Evolutionary conservation across 106 monocot species (phyloP).

Genomic region (Dendrobium chrysotoxum): DNA sequence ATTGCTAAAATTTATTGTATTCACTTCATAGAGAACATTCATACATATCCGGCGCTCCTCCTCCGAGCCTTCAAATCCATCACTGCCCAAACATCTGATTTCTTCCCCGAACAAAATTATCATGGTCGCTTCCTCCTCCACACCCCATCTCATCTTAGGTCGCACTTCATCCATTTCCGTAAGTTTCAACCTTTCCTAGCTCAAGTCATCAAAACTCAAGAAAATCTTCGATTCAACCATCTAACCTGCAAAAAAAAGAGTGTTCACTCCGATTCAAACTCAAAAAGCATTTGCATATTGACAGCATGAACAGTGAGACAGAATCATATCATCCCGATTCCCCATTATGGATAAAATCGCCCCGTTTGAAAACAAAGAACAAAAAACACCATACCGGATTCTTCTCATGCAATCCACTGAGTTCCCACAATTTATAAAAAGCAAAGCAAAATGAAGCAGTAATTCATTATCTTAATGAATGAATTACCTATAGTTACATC

Average conservation of each 20-base stretch:
- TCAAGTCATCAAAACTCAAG: not conserved
- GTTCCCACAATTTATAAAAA: no score
- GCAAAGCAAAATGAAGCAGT: no score
- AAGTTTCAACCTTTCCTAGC: not conserved
- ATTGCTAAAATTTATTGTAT: not conserved
- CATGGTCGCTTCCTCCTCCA: slow-evolving; percentile 26
- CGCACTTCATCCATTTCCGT: slow-evolving; percentile 12
- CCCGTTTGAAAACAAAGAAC: not conserved
- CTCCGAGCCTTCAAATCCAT: slow-evolving; percentile 32
- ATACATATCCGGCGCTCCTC: slow-evolving; percentile 43
- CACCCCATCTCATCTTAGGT: not conserved
- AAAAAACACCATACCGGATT: not conserved
- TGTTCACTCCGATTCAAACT: no score
- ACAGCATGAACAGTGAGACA: not conserved
- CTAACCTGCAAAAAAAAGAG: no score
- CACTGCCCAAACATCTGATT: slow-evolving; percentile 9
- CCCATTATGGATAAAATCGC: not conserved
- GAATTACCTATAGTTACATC: no score
- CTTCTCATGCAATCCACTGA: no score
- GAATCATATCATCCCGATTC: not conserved
- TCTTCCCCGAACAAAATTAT: slow-evolving; percentile 43
- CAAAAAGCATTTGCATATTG: not conserved
- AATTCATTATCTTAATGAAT: no score
- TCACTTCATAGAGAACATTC: slow-evolving; percentile 30
- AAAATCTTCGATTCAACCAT: not conserved